Conservation (phyloP, 2,329 filamentous ascomycete species). For the Beauveria brongniartii region DNA sequence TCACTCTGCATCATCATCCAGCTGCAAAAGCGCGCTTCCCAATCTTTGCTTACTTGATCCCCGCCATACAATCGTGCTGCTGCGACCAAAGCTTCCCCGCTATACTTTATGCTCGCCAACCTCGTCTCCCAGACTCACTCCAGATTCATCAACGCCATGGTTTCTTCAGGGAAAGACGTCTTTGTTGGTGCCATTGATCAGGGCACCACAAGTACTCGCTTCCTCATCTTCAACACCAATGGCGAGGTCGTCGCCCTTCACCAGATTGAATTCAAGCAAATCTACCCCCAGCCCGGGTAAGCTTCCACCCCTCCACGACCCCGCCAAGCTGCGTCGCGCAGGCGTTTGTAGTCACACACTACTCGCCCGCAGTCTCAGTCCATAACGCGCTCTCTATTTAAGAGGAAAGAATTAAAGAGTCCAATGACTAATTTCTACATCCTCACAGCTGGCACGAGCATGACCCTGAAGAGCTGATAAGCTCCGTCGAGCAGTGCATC, state of each 20-base stretch:
- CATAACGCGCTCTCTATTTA: too few relatives aligned
- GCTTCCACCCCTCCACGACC: slow-evolving; percentile 17
- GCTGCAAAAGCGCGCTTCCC: not conserved
- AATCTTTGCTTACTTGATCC: slow-evolving; percentile 8
- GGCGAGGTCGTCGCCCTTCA: slow-evolving; percentile 65
- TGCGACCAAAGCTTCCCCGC: slow-evolving; percentile 11
- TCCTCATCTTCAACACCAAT: slow-evolving; percentile 66
- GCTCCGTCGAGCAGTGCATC: slow-evolving; percentile 67
- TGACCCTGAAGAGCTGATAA: slow-evolving; percentile 65
- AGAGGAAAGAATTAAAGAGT: not conserved
- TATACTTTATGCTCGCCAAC: slow-evolving; percentile 17
- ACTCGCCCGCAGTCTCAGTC: too few relatives aligned
- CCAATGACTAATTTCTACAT: not conserved
- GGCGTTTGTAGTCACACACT: not conserved
- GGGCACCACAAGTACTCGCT: slow-evolving; percentile 69
- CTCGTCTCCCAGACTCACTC: slow-evolving; percentile 16
- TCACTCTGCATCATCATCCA: not conserved
- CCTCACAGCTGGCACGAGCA: slow-evolving; percentile 71
- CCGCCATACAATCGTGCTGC: slow-evolving; percentile 4
- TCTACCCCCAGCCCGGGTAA: slow-evolving; percentile 68
- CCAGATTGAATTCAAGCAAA: slow-evolving; percentile 68
- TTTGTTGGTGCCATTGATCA: slow-evolving; percentile 76
- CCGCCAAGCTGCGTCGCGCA: not conserved
- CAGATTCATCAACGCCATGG: slow-evolving; percentile 22
- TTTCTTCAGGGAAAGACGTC: slow-evolving; percentile 21